These are phyloP conservation scores for Tetrastigma voinierianum DNA, from an alignment of 164 flowering plant species.

Conservation along the genomic window DNA sequence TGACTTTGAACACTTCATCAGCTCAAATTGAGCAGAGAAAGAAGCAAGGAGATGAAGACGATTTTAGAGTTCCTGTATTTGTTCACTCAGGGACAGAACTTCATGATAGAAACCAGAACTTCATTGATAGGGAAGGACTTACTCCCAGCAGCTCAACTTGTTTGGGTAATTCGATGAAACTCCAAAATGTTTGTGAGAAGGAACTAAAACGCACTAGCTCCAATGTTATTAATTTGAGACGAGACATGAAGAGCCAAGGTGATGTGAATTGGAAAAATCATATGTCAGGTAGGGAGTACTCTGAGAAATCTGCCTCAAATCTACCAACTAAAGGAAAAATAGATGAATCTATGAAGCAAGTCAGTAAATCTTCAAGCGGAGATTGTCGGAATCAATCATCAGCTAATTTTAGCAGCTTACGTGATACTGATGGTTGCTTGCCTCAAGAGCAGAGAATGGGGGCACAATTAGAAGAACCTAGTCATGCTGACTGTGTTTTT, in stretches of 20 bases:
- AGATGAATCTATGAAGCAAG: conserved; percentile 23
- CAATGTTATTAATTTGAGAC: conserved; percentile 21
- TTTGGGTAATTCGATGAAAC: conserved; percentile 17
- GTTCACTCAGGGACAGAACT: conserved; percentile 22
- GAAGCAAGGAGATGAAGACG: conserved; percentile 57
- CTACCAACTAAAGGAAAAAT: conserved; percentile 21
- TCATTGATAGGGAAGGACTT: conserved; percentile 24
- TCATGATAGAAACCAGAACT: conserved; percentile 13
- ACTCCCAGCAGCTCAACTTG: conserved; percentile 19
- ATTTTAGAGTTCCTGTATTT: conserved; percentile 68
- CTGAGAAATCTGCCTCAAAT: conserved; percentile 22
- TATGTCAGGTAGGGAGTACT: conserved; percentile 13
- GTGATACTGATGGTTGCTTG: conserved; percentile 15
- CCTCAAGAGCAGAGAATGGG: conserved; percentile 21
- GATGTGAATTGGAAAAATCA: conserved; percentile 20
- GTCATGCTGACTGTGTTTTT: conserved; percentile 7
- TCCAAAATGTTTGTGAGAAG: conserved; percentile 20
- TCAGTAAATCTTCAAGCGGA: conserved; percentile 16
- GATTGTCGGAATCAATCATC: conserved; percentile 9
- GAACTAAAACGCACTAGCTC: conserved; percentile 24
- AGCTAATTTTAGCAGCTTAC: conserved; percentile 16
- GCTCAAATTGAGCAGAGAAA: conserved; percentile 28
- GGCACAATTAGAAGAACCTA: conserved; percentile 13
- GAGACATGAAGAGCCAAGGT: conserved; percentile 19
- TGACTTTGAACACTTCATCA: conserved; percentile 20